Conservation (phyloP, 108 stramenopile species). For the Skeletonema potamos region DNA sequence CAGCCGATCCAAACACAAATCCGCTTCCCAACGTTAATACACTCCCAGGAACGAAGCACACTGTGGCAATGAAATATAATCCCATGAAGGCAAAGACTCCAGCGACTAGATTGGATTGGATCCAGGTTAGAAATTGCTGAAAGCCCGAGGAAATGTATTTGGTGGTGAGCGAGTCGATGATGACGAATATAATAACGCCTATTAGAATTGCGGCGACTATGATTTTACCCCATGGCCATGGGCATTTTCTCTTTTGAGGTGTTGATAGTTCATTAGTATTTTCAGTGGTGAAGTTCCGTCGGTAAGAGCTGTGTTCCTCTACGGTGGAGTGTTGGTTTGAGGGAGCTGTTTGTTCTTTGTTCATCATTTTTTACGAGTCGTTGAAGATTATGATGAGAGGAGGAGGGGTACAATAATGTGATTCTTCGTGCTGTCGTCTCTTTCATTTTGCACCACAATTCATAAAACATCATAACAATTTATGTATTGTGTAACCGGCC, state of each 20-base stretch:
- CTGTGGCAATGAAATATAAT: conserved; percentile 67
- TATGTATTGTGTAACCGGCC: too few species aligned
- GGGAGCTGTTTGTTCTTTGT: neutral
- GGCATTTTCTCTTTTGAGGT: neutral
- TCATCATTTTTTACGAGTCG: neutral
- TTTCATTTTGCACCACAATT: too few species aligned
- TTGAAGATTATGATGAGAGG: too few species aligned
- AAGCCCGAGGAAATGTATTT: conserved; percentile 35
- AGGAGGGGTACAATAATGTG: too few species aligned
- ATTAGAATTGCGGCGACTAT: conserved; percentile 41
- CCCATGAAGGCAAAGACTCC: conserved; percentile 65
- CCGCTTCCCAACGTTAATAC: conserved; percentile 76
- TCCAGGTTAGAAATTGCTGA: conserved; percentile 58
- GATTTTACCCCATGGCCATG: conserved; percentile 39
- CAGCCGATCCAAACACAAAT: conserved; percentile 65
- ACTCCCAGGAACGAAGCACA: conserved; percentile 70
- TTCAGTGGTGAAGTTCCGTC: neutral
- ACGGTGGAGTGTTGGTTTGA: neutral
- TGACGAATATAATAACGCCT: conserved; percentile 49
- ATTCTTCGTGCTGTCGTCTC: too few species aligned
- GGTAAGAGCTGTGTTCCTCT: neutral
- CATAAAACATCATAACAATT: too few species aligned
- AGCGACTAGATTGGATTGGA: conserved; percentile 49
- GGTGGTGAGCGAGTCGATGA: conserved; percentile 60
- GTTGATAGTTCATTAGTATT: neutral